phyloP scores from a whole-genome alignment of 352 stramenopile species.

The Phytophthora cajani region DNA sequence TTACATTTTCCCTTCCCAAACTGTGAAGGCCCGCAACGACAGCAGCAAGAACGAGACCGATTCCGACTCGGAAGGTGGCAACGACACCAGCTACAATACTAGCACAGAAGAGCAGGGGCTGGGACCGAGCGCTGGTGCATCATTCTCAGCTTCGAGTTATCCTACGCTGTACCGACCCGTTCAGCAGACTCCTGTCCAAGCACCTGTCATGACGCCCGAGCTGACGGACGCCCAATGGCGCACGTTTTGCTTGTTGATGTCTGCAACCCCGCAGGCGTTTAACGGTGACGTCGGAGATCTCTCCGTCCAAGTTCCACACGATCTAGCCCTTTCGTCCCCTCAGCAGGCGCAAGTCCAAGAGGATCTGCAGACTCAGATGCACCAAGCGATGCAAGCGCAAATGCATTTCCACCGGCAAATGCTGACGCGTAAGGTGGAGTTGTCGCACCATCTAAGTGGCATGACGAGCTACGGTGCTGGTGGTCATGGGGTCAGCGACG shows the following conservation, averaged over 20 bases:
- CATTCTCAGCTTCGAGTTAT: conserved; percentile 25
- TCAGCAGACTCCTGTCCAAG: not conserved
- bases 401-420: conserved; percentile 86
- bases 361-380: conserved; percentile 75
- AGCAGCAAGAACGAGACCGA: conserved; percentile 23
- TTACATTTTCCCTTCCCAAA: conserved; percentile 55
- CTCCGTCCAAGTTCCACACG: conserved; percentile 18
- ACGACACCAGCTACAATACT: not conserved
- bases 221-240: conserved; percentile 71
- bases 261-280: conserved; percentile 35
- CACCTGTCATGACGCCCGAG: conserved; percentile 16
- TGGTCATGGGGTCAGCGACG: not conserved
- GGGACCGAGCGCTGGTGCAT: conserved; percentile 3
- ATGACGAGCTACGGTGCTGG: not conserved
- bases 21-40: conserved; percentile 6
- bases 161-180: conserved; percentile 4
- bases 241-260: conserved; percentile 68
- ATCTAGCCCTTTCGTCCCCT: not conserved
- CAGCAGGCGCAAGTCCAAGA: conserved; percentile 8
- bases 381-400: conserved; percentile 80
- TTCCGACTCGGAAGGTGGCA: conserved; percentile 1
- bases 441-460: conserved; percentile 47
- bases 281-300: conserved; percentile 2
- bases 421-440: conserved; percentile 79
- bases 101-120: not conserved